Evolutionary conservation across 306 rosid genomes (phyloP).

Genomic region (Phaseolus lunatus): DNA sequence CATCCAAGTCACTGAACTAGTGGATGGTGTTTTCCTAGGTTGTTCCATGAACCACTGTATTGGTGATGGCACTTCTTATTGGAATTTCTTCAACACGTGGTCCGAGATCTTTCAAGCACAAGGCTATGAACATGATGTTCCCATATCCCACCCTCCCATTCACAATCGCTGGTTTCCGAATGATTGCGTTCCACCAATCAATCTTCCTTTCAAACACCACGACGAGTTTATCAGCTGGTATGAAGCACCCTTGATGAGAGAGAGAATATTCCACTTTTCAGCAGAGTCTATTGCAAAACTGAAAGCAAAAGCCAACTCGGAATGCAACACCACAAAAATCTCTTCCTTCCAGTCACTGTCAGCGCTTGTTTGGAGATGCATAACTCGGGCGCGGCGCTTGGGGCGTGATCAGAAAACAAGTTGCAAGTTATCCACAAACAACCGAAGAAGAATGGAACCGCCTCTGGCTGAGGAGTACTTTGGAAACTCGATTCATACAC

Average conservation of each 20-base stretch:
- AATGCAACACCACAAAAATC: constrained; percentile 37
- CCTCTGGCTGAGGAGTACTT: constrained; percentile 57
- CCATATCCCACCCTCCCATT: constrained; percentile 48
- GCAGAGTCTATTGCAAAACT: constrained; percentile 58
- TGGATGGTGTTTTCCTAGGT: constrained; percentile 71
- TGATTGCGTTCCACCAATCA: neutral
- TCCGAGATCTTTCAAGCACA: constrained; percentile 63
- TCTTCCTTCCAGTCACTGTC: constrained; percentile 65
- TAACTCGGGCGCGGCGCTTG: constrained; percentile 51
- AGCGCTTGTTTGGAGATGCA: constrained; percentile 63
- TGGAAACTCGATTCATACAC: constrained; percentile 41
- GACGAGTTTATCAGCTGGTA: constrained; percentile 54
- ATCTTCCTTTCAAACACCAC: constrained; percentile 54
- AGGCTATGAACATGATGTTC: neutral
- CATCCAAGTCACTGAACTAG: constrained; percentile 63
- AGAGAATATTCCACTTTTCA: constrained; percentile 67
- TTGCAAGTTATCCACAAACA: constrained; percentile 54
- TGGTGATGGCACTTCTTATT: constrained; percentile 65
- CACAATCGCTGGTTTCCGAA: constrained; percentile 61
- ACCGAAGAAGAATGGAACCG: constrained; percentile 61
- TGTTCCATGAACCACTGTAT: constrained; percentile 63
- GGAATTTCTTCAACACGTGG: constrained; percentile 69
- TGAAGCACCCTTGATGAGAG: constrained; percentile 56
- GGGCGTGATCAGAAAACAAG: constrained; percentile 29
- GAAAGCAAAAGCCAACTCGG: constrained; percentile 60